Percentiles rank a stretch among this genome's conserved stretches.
phyloP scores from a whole-genome alignment of 108 stramenopile species.

The Nannochloropsis oceanica region DNA sequence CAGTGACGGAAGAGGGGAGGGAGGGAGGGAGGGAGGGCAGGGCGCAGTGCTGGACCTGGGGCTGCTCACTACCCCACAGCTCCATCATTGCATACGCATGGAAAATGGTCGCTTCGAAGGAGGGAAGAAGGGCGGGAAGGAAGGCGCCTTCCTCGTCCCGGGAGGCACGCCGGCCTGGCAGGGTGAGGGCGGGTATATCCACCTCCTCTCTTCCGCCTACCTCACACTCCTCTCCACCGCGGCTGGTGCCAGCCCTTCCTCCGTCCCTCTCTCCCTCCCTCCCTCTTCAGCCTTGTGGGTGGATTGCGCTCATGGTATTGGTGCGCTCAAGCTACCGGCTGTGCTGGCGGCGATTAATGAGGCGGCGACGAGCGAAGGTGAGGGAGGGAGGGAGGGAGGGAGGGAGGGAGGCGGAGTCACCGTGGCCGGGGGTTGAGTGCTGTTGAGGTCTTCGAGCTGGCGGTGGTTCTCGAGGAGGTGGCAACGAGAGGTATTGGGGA shows the following conservation, averaged over 20 bases:
- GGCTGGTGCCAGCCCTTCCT: neutral
- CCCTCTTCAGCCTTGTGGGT: conserved; percentile 36
- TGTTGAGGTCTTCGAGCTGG: neutral
- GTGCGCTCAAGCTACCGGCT: conserved; percentile 44
- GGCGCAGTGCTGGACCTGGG: conserved; percentile 59
- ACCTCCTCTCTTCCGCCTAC: conserved; percentile 56
- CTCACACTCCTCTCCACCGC: conserved; percentile 35
- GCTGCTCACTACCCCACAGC: conserved; percentile 71
- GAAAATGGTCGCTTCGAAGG: neutral
- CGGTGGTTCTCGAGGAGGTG: neutral
- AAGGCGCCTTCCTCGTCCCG: neutral
- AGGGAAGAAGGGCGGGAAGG: conserved; percentile 9
- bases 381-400: conserved; percentile 50
- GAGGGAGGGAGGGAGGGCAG: conserved; percentile 8
- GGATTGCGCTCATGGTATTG: conserved; percentile 84
- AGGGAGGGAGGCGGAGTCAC: neutral
- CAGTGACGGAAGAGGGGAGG: conserved; percentile 33
- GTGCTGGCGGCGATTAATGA: conserved; percentile 63
- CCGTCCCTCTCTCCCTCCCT: neutral
- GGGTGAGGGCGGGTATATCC: conserved; percentile 57
- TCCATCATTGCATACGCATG: conserved; percentile 68
- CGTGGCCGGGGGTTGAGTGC: neutral
- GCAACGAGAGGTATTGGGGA: neutral
- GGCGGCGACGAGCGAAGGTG: conserved; percentile 90
- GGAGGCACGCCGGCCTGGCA: conserved; percentile 25